Evolutionary conservation across 1,284 basidiomycete genomes (phyloP).

Genomic region (Cerioporus squamosus): DNA sequence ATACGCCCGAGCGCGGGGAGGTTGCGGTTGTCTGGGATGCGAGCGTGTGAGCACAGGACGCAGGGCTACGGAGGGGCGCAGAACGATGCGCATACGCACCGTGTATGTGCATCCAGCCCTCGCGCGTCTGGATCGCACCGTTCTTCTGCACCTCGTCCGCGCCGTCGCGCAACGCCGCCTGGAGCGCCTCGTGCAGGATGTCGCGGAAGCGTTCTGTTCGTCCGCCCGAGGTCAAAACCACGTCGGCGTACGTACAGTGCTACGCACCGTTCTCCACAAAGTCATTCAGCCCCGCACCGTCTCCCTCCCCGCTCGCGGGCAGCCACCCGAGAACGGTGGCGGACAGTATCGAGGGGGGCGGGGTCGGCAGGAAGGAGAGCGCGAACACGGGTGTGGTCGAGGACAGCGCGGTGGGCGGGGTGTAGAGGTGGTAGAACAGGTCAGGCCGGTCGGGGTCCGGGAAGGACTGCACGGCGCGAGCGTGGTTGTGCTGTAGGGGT

Average conservation of each 20-base stretch:
- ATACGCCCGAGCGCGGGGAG: constrained; percentile 72
- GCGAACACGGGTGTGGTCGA: constrained; percentile 55
- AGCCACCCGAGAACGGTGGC: constrained; percentile 72
- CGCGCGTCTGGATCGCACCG: constrained; percentile 62
- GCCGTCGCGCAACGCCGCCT: constrained; percentile 54
- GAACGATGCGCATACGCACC: constrained; percentile 55
- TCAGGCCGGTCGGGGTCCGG: constrained; percentile 63
- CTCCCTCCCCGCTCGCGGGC: constrained; percentile 51
- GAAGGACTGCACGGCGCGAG: constrained; percentile 22
- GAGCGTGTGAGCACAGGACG: not conserved
- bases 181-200: constrained; percentile 63
- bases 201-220: constrained; percentile 57
- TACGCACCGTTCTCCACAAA: constrained; percentile 67
- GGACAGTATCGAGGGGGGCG: constrained; percentile 49
- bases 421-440: constrained; percentile 69
- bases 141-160: constrained; percentile 70
- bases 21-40: constrained; percentile 67
- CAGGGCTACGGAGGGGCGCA: not conserved
- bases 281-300: constrained; percentile 62
- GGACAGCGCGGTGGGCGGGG: constrained; percentile 54
- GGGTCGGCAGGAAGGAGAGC: constrained; percentile 57
- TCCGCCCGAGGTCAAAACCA: constrained; percentile 26
- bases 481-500: not conserved
- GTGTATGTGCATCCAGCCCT: constrained; percentile 86
- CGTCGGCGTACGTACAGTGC: too few species aligned